These are phyloP conservation scores for Arachis monticola DNA, from an alignment of 331 rosid genomes.

Conservation along the genomic window DNA sequence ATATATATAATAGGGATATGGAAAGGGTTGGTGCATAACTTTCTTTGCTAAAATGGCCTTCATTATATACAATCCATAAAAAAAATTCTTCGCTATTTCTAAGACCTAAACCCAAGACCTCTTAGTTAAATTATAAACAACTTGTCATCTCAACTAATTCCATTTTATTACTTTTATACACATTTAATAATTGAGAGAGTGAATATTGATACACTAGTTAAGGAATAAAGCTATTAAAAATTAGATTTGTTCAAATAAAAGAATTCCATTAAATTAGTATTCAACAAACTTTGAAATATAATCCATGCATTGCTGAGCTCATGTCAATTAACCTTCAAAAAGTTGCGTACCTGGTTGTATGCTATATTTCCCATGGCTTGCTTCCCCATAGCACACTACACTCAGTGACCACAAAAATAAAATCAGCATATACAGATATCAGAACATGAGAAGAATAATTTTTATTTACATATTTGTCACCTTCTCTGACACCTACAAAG, in stretches of 20 bases:
- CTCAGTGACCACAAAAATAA: slow-evolving; percentile 24
- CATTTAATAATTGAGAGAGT: too few relatives aligned
- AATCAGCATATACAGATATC: not conserved
- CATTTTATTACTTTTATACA: too few relatives aligned
- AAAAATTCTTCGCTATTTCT: too few relatives aligned
- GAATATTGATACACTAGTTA: too few relatives aligned
- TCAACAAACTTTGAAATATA: not conserved
- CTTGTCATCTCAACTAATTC: too few relatives aligned
- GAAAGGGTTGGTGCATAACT: too few relatives aligned
- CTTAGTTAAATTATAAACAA: too few relatives aligned
- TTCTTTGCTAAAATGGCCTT: too few relatives aligned
- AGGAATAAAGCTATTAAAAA: slow-evolving; percentile 12
- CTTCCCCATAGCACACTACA: slow-evolving; percentile 96
- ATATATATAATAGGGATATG: too few relatives aligned
- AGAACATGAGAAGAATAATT: slow-evolving; percentile 26
- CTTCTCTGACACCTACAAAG: not conserved
- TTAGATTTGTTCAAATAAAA: slow-evolving; percentile 19
- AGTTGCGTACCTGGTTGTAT: slow-evolving; percentile 75
- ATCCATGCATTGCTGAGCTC: not conserved
- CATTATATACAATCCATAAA: too few relatives aligned
- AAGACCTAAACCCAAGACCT: too few relatives aligned
- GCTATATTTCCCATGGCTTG: slow-evolving; percentile 99
- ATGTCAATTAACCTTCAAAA: slow-evolving; percentile 1
- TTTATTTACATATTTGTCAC: slow-evolving; percentile 16
- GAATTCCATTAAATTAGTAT: not conserved